Percentiles rank a stretch among this genome's conserved stretches.
Evolutionary conservation across 306 rosid species (phyloP).

Genomic region (Pyrus bretschneideri): DNA sequence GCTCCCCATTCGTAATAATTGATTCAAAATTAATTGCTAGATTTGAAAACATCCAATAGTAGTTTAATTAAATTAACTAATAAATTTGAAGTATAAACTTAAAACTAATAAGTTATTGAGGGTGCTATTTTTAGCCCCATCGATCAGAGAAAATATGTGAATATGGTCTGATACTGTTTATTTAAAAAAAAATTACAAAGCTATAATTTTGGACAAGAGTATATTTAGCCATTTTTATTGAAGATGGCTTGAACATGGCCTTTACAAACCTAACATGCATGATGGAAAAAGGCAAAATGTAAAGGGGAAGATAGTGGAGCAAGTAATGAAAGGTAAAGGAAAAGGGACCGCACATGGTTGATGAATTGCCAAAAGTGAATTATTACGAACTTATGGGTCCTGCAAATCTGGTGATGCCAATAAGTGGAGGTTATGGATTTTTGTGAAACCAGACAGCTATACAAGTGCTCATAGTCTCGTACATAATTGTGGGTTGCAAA

Average conservation of each 20-base stretch:
- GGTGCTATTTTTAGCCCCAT: no score
- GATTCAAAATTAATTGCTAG: no score
- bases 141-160: no score
- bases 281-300: not conserved
- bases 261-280: not conserved
- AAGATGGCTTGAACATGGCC: not conserved
- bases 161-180: no score
- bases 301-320: slow-evolving; percentile 14
- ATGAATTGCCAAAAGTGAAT: slow-evolving; percentile 11
- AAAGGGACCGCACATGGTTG: slow-evolving; percentile 14
- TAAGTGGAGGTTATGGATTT: slow-evolving; percentile 1
- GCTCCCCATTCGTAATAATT: no score
- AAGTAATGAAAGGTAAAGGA: not conserved
- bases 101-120: no score
- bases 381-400: slow-evolving; percentile 9
- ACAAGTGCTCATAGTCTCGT: slow-evolving; percentile 12
- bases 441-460: not conserved
- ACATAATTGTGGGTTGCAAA: slow-evolving; percentile 7
- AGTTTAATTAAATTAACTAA: no score
- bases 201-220: no score
- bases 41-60: no score
- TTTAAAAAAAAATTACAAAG: no score
- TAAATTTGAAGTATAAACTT: no score
- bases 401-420: not conserved
- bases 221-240: no score